A percentile compares a stretch with the other conserved stretches of the same genome.
phyloP scores from a whole-genome alignment of 2,329 filamentous ascomycete species.

The Fusarium multiceps region DNA sequence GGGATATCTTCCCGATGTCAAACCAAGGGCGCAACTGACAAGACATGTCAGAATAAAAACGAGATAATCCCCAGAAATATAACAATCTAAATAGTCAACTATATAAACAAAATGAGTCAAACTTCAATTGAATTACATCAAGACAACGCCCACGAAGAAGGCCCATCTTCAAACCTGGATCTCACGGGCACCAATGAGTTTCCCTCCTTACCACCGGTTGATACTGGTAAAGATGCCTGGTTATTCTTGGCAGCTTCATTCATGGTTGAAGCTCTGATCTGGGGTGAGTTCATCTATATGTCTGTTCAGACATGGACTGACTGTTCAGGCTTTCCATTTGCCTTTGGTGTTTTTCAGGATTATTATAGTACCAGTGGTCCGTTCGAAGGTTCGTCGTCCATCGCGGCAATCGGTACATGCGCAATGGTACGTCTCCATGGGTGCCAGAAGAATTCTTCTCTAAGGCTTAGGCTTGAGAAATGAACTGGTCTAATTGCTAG shows the following conservation, averaged over 20 bases:
- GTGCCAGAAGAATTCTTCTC: no score
- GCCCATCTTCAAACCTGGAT: not conserved
- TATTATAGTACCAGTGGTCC: constrained; percentile 71
- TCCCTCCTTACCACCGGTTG: constrained; percentile 44
- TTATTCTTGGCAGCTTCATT: constrained; percentile 50
- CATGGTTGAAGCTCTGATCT: constrained; percentile 50
- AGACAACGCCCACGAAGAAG: constrained; percentile 1
- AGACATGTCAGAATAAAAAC: not conserved
- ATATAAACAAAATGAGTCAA: not conserved
- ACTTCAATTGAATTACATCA: constrained; percentile 5
- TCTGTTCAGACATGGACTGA: not conserved
- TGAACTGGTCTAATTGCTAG: no score
- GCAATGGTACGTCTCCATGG: constrained; percentile 59
- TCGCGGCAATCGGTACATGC: constrained; percentile 73
- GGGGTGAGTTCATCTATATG: constrained; percentile 38
- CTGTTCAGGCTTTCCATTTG: constrained; percentile 70
- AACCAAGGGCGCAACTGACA: not conserved
- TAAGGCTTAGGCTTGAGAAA: no score
- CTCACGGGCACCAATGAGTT: not conserved
- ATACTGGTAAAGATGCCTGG: constrained; percentile 51
- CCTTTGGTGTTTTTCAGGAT: constrained; percentile 77
- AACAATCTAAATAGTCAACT: accelerated
- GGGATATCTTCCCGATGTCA: not conserved
- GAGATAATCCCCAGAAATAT: accelerated
- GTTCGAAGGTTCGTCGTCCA: constrained; percentile 64